Evolutionary conservation across 2,329 filamentous ascomycete genomes (phyloP), one percentile per base, ranked within the genome.

Genomic region (Corinectria fuckeliana): DNA sequence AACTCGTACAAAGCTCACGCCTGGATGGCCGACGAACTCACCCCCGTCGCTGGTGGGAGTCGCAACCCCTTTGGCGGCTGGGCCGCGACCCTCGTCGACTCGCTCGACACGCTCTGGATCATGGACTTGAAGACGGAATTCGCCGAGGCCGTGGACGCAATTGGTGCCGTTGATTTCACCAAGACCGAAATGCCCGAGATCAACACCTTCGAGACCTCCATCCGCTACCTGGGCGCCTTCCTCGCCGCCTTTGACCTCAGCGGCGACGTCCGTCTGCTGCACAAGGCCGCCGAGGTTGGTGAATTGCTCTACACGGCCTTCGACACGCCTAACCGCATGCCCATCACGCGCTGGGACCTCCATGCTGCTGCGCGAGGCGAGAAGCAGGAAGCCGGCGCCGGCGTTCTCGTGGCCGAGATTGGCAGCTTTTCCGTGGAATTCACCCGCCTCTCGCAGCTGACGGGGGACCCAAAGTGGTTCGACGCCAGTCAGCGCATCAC

Each of bases 361-460:
- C 65, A 70, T 5, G 62, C 70, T 4, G 63, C 66, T 4, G 77
- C 78, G 3, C 77, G 78, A 57, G 60, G 62, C 9, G 64, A 65
- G 13, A 66, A 69, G 34, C 66, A 70, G 56, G 57, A 62, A 13
- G 71, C 66, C 0, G 78, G 78, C 5, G 54, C 68, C 0, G 75
- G 74, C 0, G 79, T 82, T 4, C 77, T 80, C 13, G 77, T 79
- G 3, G 81, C 81, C 6, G 77, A 78, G 5, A 77, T 80, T 1
- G 91, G 90, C 5, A 91, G 88, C 5, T 78, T 93, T 49, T 88
- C 86, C 1, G 75, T 93, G 57, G 91, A 93, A 68, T 88, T 93
- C 72, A 91, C 89, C 13, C 82, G 88, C 14, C 77, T 93, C 48
- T 88, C 89, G 2, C 90, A 93, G 72, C 76, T 93, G 59, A 93